phyloP scores from a whole-genome alignment of 1,284 basidiomycete genomes.

The Trichosporon ovoides region DNA sequence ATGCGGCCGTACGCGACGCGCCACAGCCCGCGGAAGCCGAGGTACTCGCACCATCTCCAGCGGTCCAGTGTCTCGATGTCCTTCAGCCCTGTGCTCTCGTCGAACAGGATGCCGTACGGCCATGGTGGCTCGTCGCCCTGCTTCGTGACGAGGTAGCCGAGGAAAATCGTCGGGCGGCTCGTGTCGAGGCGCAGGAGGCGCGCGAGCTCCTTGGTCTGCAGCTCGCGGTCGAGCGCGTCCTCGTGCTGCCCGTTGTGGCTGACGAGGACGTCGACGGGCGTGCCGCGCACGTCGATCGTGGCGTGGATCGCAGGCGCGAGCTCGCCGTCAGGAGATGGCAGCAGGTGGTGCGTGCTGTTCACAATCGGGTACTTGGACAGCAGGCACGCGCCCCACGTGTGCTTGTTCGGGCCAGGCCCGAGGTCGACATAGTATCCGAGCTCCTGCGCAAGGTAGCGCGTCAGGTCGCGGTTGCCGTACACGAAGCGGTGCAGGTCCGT shows the following conservation, averaged over 20 bases:
- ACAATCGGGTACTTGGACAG: slow-evolving; percentile 91
- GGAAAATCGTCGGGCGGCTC: slow-evolving; percentile 74
- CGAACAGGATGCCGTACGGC: slow-evolving; percentile 73
- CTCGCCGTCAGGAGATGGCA: slow-evolving; percentile 79
- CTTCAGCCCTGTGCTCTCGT: slow-evolving; percentile 37
- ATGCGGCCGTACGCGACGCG: slow-evolving; percentile 56
- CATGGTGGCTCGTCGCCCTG: slow-evolving; percentile 67
- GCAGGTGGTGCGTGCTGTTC: slow-evolving; percentile 78
- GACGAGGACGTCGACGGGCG: slow-evolving; percentile 72
- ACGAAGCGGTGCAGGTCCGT: slow-evolving; percentile 78
- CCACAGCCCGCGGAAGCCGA: slow-evolving; percentile 74
- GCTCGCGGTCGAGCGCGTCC: slow-evolving; percentile 76
- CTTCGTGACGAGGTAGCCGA: slow-evolving; percentile 75
- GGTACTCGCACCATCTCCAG: slow-evolving; percentile 72
- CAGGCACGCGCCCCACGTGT: slow-evolving; percentile 85
- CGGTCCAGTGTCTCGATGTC: slow-evolving; percentile 55
- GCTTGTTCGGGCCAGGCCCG: slow-evolving; percentile 80
- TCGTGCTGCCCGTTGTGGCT: slow-evolving; percentile 95
- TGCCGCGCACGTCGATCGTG: slow-evolving; percentile 73
- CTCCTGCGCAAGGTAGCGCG: slow-evolving; percentile 69
- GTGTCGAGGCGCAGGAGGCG: slow-evolving; percentile 68
- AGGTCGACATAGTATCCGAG: slow-evolving; percentile 66
- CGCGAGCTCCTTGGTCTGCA: slow-evolving; percentile 78
- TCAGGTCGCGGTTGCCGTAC: slow-evolving; percentile 85
- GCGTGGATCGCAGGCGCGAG: slow-evolving; percentile 90